Evolutionary conservation across 441 rosid species (phyloP).

Genomic region (Geranium incanum): DNA sequence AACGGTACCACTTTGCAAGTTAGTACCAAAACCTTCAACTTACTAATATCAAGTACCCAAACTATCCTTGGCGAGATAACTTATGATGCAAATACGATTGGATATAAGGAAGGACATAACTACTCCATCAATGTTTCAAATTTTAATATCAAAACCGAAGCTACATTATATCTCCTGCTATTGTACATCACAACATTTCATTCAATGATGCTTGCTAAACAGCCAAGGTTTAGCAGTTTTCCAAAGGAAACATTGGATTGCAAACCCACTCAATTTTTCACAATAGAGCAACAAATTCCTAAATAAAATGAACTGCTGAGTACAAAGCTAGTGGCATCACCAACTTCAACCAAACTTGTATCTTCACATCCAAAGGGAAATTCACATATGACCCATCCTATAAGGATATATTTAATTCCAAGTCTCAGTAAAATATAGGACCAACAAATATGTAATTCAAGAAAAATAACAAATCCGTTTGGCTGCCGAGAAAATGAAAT

Average conservation of each 20-base stretch:
- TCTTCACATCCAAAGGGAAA: background rate
- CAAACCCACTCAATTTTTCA: background rate
- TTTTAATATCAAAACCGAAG: background rate
- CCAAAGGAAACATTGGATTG: background rate
- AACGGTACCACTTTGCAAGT: background rate
- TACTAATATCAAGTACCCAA: slow-evolving; percentile 2
- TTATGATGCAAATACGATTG: background rate
- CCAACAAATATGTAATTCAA: background rate
- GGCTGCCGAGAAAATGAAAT: slow-evolving; percentile 1
- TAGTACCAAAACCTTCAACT: background rate
- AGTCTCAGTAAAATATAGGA: background rate
- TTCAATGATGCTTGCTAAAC: background rate
- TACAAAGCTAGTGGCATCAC: slow-evolving; percentile 5
- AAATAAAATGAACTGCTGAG: background rate
- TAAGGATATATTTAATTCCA: background rate
- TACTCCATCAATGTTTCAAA: background rate
- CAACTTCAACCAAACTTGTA: slow-evolving; percentile 1
- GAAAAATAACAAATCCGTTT: background rate
- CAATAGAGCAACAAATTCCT: background rate
- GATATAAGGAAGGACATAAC: background rate
- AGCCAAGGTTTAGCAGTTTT: background rate
- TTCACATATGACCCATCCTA: background rate
- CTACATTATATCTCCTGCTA: background rate
- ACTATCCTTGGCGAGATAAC: background rate
- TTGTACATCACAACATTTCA: background rate